Evolutionary conservation across 1,284 basidiomycete genomes (phyloP).

Genomic region (Moniliophthora roreri): DNA sequence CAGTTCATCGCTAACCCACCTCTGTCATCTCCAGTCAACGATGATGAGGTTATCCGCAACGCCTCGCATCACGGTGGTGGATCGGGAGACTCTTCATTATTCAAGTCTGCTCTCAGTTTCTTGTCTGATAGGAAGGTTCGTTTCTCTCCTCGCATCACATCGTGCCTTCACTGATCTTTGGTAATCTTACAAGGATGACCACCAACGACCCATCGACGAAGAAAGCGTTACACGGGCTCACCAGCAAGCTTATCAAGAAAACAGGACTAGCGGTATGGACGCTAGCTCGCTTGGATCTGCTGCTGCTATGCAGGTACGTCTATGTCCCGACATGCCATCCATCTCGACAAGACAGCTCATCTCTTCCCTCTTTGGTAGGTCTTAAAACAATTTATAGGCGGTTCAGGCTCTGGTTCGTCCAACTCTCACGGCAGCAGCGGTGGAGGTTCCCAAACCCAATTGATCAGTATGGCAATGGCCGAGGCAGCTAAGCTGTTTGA

Average conservation of each 20-base stretch:
- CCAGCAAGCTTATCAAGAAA: slow-evolving; percentile 56
- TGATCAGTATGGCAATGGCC: slow-evolving; percentile 83
- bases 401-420: not conserved
- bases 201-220: slow-evolving; percentile 63
- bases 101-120: slow-evolving; percentile 51
- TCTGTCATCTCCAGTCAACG: slow-evolving; percentile 45
- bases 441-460: slow-evolving; percentile 60
- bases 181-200: slow-evolving; percentile 40
- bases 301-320: slow-evolving; percentile 69
- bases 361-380: not conserved
- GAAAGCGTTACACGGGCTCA: slow-evolving; percentile 63
- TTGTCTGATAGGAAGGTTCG: slow-evolving; percentile 50
- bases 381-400: not conserved
- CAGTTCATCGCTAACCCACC: not conserved
- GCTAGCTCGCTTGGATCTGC: slow-evolving; percentile 69
- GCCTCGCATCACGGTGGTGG: slow-evolving; percentile 43
- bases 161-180: not conserved
- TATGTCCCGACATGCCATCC: not conserved
- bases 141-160: not conserved
- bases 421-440: not conserved
- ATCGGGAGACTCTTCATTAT: slow-evolving; percentile 51
- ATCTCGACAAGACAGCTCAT: not conserved
- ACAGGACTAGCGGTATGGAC: slow-evolving; percentile 47
- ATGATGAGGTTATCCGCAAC: slow-evolving; percentile 52
- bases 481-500: slow-evolving; percentile 78